Evolutionary conservation across 805 yeast species (phyloP), one percentile per base, ranked within the genome.

Genomic region (Hanseniaspora hatyaiensis): DNA sequence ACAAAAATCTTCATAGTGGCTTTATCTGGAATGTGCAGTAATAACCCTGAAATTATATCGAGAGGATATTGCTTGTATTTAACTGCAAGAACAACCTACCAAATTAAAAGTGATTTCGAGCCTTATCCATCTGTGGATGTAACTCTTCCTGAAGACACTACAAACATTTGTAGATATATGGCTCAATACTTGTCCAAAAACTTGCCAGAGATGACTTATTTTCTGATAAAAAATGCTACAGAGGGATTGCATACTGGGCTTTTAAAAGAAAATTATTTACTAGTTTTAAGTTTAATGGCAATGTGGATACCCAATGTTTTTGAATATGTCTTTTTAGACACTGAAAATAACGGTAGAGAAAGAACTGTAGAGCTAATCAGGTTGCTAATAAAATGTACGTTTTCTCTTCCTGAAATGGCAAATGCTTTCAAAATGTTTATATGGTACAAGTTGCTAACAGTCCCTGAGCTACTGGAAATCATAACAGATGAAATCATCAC

Each of bases 271-370:
- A 49, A 52, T 28, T 51, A 56, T 19, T 62, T 62, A 3, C 57
- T 55, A 16, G 53, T 57, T 3, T 48, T 62, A 2, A 49, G 54
- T 30, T 51, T 57, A 30, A 39, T 78, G 9, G 67, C 82, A 0
- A 88, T 92, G 2, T 86, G 95, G 94, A 68, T 82, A 13, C 72
- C 72, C 20, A 81, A 84, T 54, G 67, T 84, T 20, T 75, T 77
- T 57, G 67, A 69, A 12, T 61, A 75, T 53, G 78, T 83, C 6
- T 80, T 69, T 55, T 55, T 71, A 34, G 67, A 66, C 15, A 76
- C 73, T 54, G 77, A 74, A 23, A 72, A 70, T 26, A 67, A 65
- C 49, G 92, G 94, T 0, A 70, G 75, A 1, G 80, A 75, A 44
- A 67, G 73, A 47, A 72, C 80, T 5, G 71, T 80, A 1, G 76